Evolutionary conservation across 805 yeast genomes (phyloP).

Genomic region (Scheffersomyces stipitis): DNA sequence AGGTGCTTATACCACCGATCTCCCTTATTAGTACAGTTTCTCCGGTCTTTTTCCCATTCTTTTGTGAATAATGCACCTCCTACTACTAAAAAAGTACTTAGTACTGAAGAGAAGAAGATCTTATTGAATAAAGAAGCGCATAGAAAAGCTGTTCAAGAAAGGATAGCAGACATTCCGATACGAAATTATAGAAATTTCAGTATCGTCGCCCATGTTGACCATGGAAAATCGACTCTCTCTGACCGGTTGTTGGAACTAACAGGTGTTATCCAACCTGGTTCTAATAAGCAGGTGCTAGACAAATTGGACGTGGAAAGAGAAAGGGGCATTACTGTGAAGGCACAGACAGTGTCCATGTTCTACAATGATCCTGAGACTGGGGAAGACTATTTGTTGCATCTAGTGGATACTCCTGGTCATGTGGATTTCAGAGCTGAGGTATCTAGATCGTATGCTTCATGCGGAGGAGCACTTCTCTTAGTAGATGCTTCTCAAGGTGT

Average conservation of each 20-base stretch:
- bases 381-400: slow-evolving; percentile 77
- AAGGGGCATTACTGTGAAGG: slow-evolving; percentile 95
- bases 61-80: not conserved
- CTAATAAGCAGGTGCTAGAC: slow-evolving; percentile 82
- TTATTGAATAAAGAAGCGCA: slow-evolving; percentile 33
- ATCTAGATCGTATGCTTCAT: slow-evolving; percentile 89
- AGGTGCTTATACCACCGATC: too few species aligned
- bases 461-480: slow-evolving; percentile 87
- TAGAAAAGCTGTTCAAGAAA: slow-evolving; percentile 41
- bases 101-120: slow-evolving; percentile 25
- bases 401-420: slow-evolving; percentile 98
- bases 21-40: too few species aligned
- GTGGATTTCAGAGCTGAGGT: slow-evolving; percentile 96
- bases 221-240: slow-evolving; percentile 83
- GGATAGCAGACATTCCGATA: slow-evolving; percentile 78
- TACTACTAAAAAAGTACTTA: slow-evolving; percentile 6
- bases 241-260: slow-evolving; percentile 87
- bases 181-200: slow-evolving; percentile 86
- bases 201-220: slow-evolving; percentile 95
- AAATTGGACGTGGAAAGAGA: slow-evolving; percentile 93
- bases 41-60: not conserved
- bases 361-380: slow-evolving; percentile 58
- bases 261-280: slow-evolving; percentile 78
- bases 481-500: slow-evolving; percentile 97
- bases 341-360: slow-evolving; percentile 95